Evolutionary conservation across 176 grass and related monocot genomes (phyloP), one percentile per base, ranked within the genome.

Genomic region (Oryza meridionalis): DNA sequence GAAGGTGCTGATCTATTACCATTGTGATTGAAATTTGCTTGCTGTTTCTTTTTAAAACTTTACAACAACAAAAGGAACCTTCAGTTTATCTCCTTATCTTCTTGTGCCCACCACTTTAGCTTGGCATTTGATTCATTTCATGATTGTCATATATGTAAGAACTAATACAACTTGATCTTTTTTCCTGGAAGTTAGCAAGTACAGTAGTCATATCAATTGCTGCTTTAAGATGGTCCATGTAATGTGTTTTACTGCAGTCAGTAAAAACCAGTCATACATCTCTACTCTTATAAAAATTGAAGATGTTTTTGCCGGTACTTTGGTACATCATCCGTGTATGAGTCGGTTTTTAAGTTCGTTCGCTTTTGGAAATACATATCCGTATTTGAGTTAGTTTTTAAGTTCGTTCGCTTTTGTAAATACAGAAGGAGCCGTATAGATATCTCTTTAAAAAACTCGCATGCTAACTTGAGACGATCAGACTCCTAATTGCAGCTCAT

Each of bases 161-260:
- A 67, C 14, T 29, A 21, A 67, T 29, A 16, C 44, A 80, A 35
- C 19, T 33, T 11, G 17, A 69, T 24, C 19, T 15, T 0, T 45
- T 65, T 65, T 46, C 2, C 47, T 2, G 6, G 24, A 38, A 7
- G 37, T 32, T 50, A 53, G 19, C 32, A 55, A 67, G 44, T 38
- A 38, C 5, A 17, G 51, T 19, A 55, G 2, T 19, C 51, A 55
- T 78, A 15, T 22, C 22, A 44, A 44, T 61, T 67, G 15, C 11
- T 2, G 16, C 46, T 61, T 21, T 63, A 70, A 63, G 15, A 35
- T 70, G 15, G 49, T 76, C 19, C 0, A 42, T 35, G 16, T 27
- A n/a, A 43, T 46, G 14, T 13, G 47, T 40, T 80, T 86, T 73
- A 66, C 40, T 74, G 58, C 42, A 50, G 43, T 31, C 15, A 31